A percentile compares a stretch with the other conserved stretches of the same genome.
phyloP scores from a whole-genome alignment of 2,329 filamentous ascomycete genomes.

The Fonsecaea pugnacius region DNA sequence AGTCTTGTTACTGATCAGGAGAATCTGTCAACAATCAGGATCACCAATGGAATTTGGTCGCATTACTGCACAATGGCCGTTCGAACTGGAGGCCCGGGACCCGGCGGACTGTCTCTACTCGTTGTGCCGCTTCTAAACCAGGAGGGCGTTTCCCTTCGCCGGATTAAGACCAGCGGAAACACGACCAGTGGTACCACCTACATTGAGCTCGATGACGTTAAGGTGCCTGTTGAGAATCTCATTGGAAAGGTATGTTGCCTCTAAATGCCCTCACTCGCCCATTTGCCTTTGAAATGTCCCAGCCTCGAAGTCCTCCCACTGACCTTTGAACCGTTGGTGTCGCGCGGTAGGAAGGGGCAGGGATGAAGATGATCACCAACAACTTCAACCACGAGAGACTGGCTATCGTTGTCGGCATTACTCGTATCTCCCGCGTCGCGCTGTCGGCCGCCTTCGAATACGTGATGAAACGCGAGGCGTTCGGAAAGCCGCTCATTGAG shows the following conservation, averaged over 20 bases:
- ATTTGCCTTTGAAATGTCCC: too few species aligned
- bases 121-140: constrained; percentile 69
- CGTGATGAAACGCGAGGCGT: constrained; percentile 68
- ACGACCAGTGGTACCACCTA: constrained; percentile 70
- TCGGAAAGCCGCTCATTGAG: constrained; percentile 70
- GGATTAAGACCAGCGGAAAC: constrained; percentile 68
- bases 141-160: constrained; percentile 68
- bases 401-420: constrained; percentile 67
- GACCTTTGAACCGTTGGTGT: too few species aligned
- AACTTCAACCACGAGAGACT: constrained; percentile 82
- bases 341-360: constrained; percentile 61
- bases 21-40: constrained; percentile 39
- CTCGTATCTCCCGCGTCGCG: constrained; percentile 65
- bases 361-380: constrained; percentile 75
- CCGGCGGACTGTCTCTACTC: constrained; percentile 66
- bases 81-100: constrained; percentile 66
- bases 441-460: constrained; percentile 65
- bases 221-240: constrained; percentile 70
- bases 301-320: too few species aligned
- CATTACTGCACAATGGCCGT: constrained; percentile 73
- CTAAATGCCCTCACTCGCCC: too few species aligned
- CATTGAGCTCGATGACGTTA: constrained; percentile 74
- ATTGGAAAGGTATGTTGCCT: constrained; percentile 48
- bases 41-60: constrained; percentile 73
- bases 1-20: too few species aligned